These are phyloP conservation scores for Skeletonema potamos DNA, from an alignment of 108 stramenopile species.

Conservation along the genomic window DNA sequence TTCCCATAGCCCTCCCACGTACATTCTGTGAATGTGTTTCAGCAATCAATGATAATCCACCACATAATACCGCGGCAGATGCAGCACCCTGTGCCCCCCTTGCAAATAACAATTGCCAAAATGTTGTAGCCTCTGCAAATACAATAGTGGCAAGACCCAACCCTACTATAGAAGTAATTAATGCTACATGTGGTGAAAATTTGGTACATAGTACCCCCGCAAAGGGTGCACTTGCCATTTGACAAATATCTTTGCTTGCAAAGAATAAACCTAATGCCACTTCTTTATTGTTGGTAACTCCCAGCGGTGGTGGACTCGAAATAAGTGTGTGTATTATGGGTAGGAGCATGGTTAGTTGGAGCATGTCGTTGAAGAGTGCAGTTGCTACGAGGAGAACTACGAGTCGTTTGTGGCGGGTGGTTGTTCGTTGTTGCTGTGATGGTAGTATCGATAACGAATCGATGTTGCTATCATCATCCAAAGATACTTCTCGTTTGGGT, in stretches of 20 bases:
- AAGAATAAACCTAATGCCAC: slow-evolving; percentile 34
- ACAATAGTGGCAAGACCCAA: slow-evolving; percentile 29
- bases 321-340: slow-evolving; percentile 38
- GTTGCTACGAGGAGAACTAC: slow-evolving; percentile 34
- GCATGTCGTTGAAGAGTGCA: slow-evolving; percentile 42
- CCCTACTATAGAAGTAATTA: slow-evolving; percentile 14
- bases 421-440: too few species aligned
- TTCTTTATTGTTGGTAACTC: slow-evolving; percentile 25
- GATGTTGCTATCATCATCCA: not conserved
- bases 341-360: slow-evolving; percentile 40
- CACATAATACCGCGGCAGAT: slow-evolving; percentile 34
- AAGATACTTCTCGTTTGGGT: not conserved
- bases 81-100: slow-evolving; percentile 34
- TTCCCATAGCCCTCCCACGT: slow-evolving; percentile 23
- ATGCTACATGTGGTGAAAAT: slow-evolving; percentile 14
- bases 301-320: slow-evolving; percentile 32
- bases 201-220: slow-evolving; percentile 24
- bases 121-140: slow-evolving; percentile 29
- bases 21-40: slow-evolving; percentile 18
- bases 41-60: slow-evolving; percentile 29
- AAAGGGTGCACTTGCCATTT: slow-evolving; percentile 31
- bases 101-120: slow-evolving; percentile 22
- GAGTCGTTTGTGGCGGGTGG: slow-evolving; percentile 3
- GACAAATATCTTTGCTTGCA: slow-evolving; percentile 33
- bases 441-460: not conserved